These are phyloP conservation scores for Xerocomus spinulosus DNA, from an alignment of 768 basidiomycete species.

Conservation along the genomic window DNA sequence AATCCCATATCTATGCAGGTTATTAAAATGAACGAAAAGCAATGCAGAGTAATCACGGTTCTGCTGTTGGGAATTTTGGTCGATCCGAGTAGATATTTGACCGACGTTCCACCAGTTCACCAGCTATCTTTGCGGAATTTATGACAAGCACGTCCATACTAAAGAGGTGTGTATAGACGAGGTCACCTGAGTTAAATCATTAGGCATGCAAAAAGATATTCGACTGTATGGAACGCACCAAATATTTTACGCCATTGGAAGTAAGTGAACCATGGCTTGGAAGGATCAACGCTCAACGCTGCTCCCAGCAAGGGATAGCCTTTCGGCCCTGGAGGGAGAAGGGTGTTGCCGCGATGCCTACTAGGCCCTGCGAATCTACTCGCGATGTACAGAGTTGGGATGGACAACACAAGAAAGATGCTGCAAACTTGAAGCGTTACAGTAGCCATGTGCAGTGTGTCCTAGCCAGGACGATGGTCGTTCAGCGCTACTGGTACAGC, in stretches of 20 bases:
- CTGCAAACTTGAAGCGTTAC: not conserved
- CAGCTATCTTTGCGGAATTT: slow-evolving; percentile 24
- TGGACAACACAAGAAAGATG: slow-evolving; percentile 8
- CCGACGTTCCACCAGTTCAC: slow-evolving; percentile 27
- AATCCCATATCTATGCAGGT: slow-evolving; percentile 29
- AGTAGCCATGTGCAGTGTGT: slow-evolving; percentile 2
- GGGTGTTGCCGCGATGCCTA: not conserved
- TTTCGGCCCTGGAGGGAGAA: slow-evolving; percentile 50
- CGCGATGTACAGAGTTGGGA: slow-evolving; percentile 10
- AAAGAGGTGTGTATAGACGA: slow-evolving; percentile 20
- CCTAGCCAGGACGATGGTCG: not conserved
- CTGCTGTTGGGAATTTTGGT: slow-evolving; percentile 22
- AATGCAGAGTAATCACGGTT: slow-evolving; percentile 12
- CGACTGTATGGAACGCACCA: slow-evolving; percentile 11
- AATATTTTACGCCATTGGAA: slow-evolving; percentile 28
- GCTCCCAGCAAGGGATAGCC: slow-evolving; percentile 35
- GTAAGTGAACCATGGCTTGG: slow-evolving; percentile 33
- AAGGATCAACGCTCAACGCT: slow-evolving; percentile 22
- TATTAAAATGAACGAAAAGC: not conserved
- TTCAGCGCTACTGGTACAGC: too few relatives aligned
- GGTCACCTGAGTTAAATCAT: slow-evolving; percentile 13
- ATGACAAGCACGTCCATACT: slow-evolving; percentile 25
- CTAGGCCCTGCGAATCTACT: not conserved
- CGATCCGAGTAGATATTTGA: slow-evolving; percentile 34
- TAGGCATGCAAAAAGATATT: not conserved